phyloP scores from a whole-genome alignment of 1,284 basidiomycete genomes.

The Puccinia polysora region DNA sequence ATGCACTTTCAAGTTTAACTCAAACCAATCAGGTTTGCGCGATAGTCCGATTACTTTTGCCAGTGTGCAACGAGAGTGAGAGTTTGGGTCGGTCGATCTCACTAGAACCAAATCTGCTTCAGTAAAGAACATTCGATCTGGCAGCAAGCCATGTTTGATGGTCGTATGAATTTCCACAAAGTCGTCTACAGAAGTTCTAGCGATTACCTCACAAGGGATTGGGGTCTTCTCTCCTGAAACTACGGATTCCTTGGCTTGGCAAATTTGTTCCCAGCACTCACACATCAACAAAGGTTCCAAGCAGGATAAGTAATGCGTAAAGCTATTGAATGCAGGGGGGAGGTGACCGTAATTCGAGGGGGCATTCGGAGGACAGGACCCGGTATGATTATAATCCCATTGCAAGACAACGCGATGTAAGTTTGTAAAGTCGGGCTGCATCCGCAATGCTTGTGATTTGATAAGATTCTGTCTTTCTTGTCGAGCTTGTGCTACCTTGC shows the following conservation, averaged over 20 bases:
- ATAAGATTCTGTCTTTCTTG: conserved; percentile 63
- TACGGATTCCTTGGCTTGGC: conserved; percentile 67
- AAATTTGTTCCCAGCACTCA: conserved; percentile 87
- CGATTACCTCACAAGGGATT: conserved; percentile 62
- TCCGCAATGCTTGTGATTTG: conserved; percentile 60
- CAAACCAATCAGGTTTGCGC: conserved; percentile 57
- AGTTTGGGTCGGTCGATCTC: conserved; percentile 16
- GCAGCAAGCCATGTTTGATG: conserved; percentile 52
- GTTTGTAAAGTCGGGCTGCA: conserved; percentile 74
- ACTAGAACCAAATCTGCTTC: conserved; percentile 44
- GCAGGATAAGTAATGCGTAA: conserved; percentile 66
- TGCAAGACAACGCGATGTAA: conserved; percentile 76
- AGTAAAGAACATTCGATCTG: conserved; percentile 40
- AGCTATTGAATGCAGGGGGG: conserved; percentile 65
- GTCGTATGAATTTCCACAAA: conserved; percentile 69
- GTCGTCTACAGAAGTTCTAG: conserved; percentile 65
- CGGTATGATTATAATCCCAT: conserved; percentile 75
- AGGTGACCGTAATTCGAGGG: conserved; percentile 58
- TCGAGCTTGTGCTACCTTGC: conserved; percentile 54
- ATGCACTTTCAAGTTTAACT: conserved; percentile 56
- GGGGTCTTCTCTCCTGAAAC: conserved; percentile 54
- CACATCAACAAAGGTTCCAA: conserved; percentile 84
- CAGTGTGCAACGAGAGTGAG: conserved; percentile 54
- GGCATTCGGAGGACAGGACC: conserved; percentile 58
- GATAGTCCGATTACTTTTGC: conserved; percentile 74